A percentile compares a stretch with the other conserved stretches of the same genome.
phyloP scores from a whole-genome alignment of 768 basidiomycete species.

The Boletus tomentosulus region DNA sequence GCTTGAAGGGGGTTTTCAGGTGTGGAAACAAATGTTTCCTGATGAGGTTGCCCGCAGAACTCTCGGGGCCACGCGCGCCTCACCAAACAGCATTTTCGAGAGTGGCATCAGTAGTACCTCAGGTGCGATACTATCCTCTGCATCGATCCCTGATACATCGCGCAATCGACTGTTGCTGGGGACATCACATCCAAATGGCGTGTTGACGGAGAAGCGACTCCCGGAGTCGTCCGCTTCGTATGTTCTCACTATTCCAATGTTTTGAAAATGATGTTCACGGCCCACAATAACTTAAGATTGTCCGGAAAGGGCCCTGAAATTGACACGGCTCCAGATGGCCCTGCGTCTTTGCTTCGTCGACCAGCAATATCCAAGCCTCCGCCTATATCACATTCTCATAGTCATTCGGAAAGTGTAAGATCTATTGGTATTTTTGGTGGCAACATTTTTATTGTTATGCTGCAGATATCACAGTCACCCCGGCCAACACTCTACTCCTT shows the following conservation, averaged over 20 bases:
- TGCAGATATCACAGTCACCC: slow-evolving; percentile 36
- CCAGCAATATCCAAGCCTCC: slow-evolving; percentile 42
- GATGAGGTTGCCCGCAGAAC: slow-evolving; percentile 33
- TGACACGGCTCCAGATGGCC: slow-evolving; percentile 11
- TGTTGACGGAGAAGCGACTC: slow-evolving; percentile 15
- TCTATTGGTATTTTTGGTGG: slow-evolving; percentile 2
- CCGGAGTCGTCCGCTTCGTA: slow-evolving; percentile 21
- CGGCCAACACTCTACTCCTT: slow-evolving; percentile 33
- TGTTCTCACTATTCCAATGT: slow-evolving; percentile 5
- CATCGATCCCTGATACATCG: slow-evolving; percentile 11
- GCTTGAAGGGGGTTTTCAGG: slow-evolving; percentile 78
- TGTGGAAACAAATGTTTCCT: slow-evolving; percentile 66
- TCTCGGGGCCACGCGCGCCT: slow-evolving; percentile 13
- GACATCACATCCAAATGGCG: slow-evolving; percentile 14
- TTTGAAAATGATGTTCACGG: slow-evolving; percentile 10
- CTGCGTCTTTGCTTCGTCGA: slow-evolving; percentile 30
- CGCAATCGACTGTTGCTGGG: slow-evolving; percentile 11
- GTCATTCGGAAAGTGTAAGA: slow-evolving; percentile 49
- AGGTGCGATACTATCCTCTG: slow-evolving; percentile 20
- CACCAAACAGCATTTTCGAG: slow-evolving; percentile 19
- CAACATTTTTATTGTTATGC: slow-evolving; percentile 8
- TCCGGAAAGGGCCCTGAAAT: slow-evolving; percentile 11
- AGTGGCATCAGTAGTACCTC: slow-evolving; percentile 27
- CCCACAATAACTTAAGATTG: slow-evolving; percentile 11
- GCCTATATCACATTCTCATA: slow-evolving; percentile 43